phyloP scores from a whole-genome alignment of 257 asterid species.

The Catharanthus roseus region DNA sequence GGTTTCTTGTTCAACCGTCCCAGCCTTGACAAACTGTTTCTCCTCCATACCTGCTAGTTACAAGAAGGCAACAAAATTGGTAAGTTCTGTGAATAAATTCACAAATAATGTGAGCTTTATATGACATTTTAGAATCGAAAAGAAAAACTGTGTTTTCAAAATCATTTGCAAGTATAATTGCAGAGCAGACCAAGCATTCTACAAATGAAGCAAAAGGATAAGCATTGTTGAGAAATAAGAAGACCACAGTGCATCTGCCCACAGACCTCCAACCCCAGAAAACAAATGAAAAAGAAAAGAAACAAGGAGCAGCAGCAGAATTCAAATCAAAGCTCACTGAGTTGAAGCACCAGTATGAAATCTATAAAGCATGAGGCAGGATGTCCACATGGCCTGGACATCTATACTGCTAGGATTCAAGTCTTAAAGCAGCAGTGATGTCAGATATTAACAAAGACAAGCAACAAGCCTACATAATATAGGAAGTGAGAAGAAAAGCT shows the following conservation, averaged over 20 bases:
- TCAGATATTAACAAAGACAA: background rate
- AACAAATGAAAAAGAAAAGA: background rate
- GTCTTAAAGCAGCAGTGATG: background rate
- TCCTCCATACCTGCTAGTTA: constrained; percentile 62
- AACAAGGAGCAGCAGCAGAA: background rate
- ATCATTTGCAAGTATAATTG: background rate
- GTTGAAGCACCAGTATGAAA: background rate
- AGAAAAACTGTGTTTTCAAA: background rate
- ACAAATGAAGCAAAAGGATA: background rate
- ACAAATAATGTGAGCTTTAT: too few relatives aligned
- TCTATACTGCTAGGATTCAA: background rate
- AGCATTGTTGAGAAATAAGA: background rate
- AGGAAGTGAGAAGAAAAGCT: background rate
- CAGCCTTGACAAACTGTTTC: constrained; percentile 47
- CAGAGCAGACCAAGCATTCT: background rate
- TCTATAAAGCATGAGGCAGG: background rate
- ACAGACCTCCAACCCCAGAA: too few relatives aligned
- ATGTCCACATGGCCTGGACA: background rate
- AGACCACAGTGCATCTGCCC: background rate
- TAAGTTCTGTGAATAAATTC: background rate
- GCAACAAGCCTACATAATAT: background rate
- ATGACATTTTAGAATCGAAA: background rate
- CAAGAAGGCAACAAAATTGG: constrained; percentile 1
- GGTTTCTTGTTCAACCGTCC: constrained; percentile 32
- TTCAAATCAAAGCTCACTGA: background rate